These are phyloP conservation scores for Sporothrix brasiliensis DNA, from an alignment of 2,329 filamentous ascomycete species.

Conservation along the genomic window DNA sequence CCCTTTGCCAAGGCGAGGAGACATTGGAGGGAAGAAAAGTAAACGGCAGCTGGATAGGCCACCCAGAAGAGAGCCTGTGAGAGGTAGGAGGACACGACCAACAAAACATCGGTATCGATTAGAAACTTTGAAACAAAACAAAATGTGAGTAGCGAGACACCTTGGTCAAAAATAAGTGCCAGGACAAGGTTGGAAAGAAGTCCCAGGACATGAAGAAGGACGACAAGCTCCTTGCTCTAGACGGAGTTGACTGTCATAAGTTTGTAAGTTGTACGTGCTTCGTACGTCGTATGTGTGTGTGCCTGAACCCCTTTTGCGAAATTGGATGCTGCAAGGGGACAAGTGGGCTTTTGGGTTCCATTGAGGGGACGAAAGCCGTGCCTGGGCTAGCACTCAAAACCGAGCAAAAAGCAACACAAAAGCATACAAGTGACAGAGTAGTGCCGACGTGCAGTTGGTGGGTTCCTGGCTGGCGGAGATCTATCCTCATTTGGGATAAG, in stretches of 20 bases:
- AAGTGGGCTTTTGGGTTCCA: slow-evolving; percentile 1
- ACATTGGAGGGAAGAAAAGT: neutral
- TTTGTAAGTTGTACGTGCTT: no score
- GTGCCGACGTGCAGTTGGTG: neutral
- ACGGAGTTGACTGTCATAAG: neutral
- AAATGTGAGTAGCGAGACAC: neutral
- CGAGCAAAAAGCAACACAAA: neutral
- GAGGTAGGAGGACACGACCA: neutral
- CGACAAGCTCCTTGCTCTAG: neutral
- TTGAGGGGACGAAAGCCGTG: neutral
- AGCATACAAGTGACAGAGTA: no score
- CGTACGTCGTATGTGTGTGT: neutral
- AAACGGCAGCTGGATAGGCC: neutral
- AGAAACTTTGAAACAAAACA: slow-evolving; percentile 1
- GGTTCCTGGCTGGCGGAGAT: slow-evolving; percentile 14
- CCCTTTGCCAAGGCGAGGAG: neutral
- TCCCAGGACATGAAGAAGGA: neutral
- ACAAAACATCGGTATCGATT: no score
- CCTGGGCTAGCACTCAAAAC: slow-evolving; percentile 10
- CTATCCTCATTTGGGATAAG: slow-evolving; percentile 3
- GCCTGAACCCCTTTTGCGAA: slow-evolving; percentile 25
- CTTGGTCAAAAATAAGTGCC: slow-evolving; percentile 2
- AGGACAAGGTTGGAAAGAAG: neutral
- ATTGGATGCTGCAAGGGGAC: slow-evolving; percentile 27
- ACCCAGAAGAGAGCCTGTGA: neutral